phyloP scores from a whole-genome alignment of 2,329 filamentous ascomycete genomes.

The Cytospora chrysosperma region DNA sequence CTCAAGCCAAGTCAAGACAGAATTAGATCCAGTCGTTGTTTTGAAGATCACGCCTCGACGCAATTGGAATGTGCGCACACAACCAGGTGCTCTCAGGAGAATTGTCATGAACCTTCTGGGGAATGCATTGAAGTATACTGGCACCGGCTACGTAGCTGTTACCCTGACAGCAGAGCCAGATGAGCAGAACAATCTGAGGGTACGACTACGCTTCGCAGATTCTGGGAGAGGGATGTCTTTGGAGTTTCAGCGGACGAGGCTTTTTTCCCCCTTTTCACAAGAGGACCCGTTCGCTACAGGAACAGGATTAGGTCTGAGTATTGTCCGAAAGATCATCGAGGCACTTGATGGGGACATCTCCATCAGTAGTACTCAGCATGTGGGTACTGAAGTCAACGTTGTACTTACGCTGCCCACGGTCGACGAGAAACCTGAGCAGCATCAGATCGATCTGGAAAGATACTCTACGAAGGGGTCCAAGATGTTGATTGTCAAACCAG shows the following conservation, averaged over 20 bases:
- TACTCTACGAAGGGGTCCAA: not conserved
- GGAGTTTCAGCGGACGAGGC: constrained; percentile 57
- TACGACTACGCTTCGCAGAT: constrained; percentile 50
- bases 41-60: constrained; percentile 47
- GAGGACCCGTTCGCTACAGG: constrained; percentile 61
- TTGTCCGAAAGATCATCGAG: constrained; percentile 60
- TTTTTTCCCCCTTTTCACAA: constrained; percentile 65
- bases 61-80: constrained; percentile 50
- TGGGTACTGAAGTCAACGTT: constrained; percentile 32
- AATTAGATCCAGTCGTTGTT: constrained; percentile 12
- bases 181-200: not conserved
- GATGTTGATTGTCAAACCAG: constrained; percentile 9
- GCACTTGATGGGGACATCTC: constrained; percentile 58
- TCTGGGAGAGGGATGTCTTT: constrained; percentile 65
- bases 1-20: not conserved
- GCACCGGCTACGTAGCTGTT: constrained; percentile 28
- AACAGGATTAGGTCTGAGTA: constrained; percentile 63
- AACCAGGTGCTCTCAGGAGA: constrained; percentile 47
- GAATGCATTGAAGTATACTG: constrained; percentile 54
- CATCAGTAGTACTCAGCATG: constrained; percentile 46
- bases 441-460: not conserved
- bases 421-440: not conserved
- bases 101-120: constrained; percentile 56
- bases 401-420: constrained; percentile 4
- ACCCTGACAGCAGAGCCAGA: constrained; percentile 11